Evolutionary conservation across 164 flowering plant species (phyloP).

Genomic region (Pachysandra terminalis): DNA sequence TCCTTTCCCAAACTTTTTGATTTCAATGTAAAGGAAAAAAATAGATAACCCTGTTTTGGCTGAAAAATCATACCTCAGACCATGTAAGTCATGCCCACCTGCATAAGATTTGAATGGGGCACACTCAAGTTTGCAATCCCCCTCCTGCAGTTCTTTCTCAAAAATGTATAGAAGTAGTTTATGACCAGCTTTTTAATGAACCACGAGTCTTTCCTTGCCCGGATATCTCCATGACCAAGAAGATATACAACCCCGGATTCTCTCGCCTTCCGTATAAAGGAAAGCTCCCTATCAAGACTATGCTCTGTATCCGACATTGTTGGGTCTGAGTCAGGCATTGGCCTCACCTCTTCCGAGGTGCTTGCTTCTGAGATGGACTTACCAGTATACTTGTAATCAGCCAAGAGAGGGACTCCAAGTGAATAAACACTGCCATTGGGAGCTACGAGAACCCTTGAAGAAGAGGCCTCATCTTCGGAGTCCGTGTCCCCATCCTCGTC

Average conservation of each 20-base stretch:
- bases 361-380: slow-evolving; percentile 45
- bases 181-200: too few relatives aligned
- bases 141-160: slow-evolving; percentile 92
- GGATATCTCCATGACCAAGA: slow-evolving; percentile 91
- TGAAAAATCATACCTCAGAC: slow-evolving; percentile 41
- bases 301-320: slow-evolving; percentile 56
- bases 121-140: slow-evolving; percentile 87
- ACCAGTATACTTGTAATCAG: slow-evolving; percentile 35
- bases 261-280: slow-evolving; percentile 81
- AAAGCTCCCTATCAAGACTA: too few relatives aligned
- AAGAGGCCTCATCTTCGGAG: too few relatives aligned
- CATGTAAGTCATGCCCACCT: slow-evolving; percentile 98
- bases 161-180: too few relatives aligned
- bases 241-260: slow-evolving; percentile 98
- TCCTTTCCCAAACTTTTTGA: background rate
- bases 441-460: too few relatives aligned
- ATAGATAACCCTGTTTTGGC: background rate
- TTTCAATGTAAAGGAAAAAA: too few relatives aligned
- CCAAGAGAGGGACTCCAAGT: slow-evolving; percentile 78
- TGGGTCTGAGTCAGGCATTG: slow-evolving; percentile 23
- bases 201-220: too few relatives aligned
- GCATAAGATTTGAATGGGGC: slow-evolving; percentile 87
- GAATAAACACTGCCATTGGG: too few relatives aligned
- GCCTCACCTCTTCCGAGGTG: slow-evolving; percentile 45
- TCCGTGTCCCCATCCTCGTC: too few relatives aligned